A percentile compares a stretch with the other conserved stretches of the same genome.
Conservation (phyloP, 2,329 filamentous ascomycete species). For the Fusarium lyarnte region DNA sequence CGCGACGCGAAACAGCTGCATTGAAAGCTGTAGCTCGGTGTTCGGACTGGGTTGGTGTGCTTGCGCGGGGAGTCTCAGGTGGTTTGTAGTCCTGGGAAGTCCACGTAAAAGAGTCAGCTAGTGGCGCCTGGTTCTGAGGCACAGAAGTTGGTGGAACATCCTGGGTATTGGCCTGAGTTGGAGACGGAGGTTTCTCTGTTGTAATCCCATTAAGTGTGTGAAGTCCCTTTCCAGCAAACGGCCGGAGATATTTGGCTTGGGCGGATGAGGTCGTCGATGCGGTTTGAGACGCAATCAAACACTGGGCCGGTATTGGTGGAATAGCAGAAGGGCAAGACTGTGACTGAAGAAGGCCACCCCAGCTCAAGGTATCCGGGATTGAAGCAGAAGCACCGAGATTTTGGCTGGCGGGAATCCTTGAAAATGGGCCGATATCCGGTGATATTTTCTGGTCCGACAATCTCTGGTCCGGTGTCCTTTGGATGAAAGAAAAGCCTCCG, state of each 20-base stretch:
- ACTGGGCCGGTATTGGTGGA: slow-evolving; percentile 61
- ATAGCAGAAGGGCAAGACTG: slow-evolving; percentile 49
- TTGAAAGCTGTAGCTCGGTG: slow-evolving; percentile 34
- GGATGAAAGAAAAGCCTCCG: slow-evolving; percentile 48
- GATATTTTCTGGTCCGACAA: slow-evolving; percentile 37
- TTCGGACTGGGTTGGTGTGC: slow-evolving; percentile 44
- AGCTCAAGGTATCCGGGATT: slow-evolving; percentile 66
- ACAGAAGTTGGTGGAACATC: slow-evolving; percentile 7
- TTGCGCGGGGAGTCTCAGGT: slow-evolving; percentile 31
- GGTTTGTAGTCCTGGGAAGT: slow-evolving; percentile 29
- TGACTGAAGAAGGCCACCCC: slow-evolving; percentile 56
- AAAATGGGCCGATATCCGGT: slow-evolving; percentile 35
- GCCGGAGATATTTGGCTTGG: slow-evolving; percentile 61
- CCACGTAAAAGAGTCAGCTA: slow-evolving; percentile 41
- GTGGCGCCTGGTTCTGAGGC: slow-evolving; percentile 27
- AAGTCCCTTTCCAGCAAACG: slow-evolving; percentile 66
- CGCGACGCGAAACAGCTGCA: slow-evolving; percentile 46
- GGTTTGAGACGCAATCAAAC: slow-evolving; percentile 61
- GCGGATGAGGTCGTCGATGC: slow-evolving; percentile 63
- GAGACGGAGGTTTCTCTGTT: slow-evolving; percentile 44
- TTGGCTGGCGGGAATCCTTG: slow-evolving; percentile 29
- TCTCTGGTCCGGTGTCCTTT: slow-evolving; percentile 43
- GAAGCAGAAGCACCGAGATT: slow-evolving; percentile 42
- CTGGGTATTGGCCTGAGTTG: slow-evolving; percentile 46
- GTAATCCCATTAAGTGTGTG: slow-evolving; percentile 58